Percentiles rank a stretch among this genome's conserved stretches.
Evolutionary conservation across 2,329 filamentous ascomycete genomes (phyloP).

Genomic region (Thelonectria rubi): DNA sequence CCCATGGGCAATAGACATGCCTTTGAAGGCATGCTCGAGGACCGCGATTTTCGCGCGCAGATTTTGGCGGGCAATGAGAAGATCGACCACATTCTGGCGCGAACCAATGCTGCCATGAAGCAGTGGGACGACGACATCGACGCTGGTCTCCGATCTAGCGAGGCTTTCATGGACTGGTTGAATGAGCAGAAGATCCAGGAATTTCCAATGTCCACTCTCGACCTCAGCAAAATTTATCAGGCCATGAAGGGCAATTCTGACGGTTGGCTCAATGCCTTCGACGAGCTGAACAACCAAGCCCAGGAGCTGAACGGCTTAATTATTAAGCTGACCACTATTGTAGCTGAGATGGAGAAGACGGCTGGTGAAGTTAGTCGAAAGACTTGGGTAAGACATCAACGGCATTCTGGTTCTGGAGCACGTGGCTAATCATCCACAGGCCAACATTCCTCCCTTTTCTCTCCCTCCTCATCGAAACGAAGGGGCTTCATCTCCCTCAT

Average conservation of each 20-base stretch:
- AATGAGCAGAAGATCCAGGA: slow-evolving; percentile 69
- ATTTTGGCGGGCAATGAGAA: slow-evolving; percentile 89
- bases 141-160: slow-evolving; percentile 79
- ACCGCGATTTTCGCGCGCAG: slow-evolving; percentile 81
- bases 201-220: slow-evolving; percentile 65
- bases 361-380: slow-evolving; percentile 84
- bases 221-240: slow-evolving; percentile 76
- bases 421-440: slow-evolving; percentile 32
- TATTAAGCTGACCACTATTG: slow-evolving; percentile 76
- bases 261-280: slow-evolving; percentile 85
- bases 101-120: slow-evolving; percentile 78
- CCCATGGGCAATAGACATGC: slow-evolving; percentile 84
- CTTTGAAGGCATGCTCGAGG: slow-evolving; percentile 89
- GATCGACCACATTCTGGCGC: slow-evolving; percentile 87
- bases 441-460: slow-evolving; percentile 40
- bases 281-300: slow-evolving; percentile 77
- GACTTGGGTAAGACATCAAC: slow-evolving; percentile 67
- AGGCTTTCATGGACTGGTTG: slow-evolving; percentile 81
- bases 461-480: slow-evolving; percentile 19
- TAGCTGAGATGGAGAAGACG: slow-evolving; percentile 85
- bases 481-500: slow-evolving; percentile 21
- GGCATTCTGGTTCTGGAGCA: neutral
- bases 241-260: slow-evolving; percentile 95
- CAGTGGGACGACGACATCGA: slow-evolving; percentile 82
- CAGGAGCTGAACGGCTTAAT: slow-evolving; percentile 75